Percentiles rank a stretch among this genome's conserved stretches.
Conservation (phyloP, 306 rosid species). For the Cercis canadensis region DNA sequence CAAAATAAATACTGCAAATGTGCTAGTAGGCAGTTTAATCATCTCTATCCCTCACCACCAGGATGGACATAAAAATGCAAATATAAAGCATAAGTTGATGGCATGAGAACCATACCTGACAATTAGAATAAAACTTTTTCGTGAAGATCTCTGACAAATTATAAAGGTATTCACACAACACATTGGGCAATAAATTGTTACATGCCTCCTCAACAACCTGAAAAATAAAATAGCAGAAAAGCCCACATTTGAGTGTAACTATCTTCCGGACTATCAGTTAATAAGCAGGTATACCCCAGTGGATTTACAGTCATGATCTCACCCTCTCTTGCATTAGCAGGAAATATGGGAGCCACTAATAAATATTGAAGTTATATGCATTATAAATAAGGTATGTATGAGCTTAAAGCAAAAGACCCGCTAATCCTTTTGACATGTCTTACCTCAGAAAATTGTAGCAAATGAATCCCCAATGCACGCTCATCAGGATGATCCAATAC, state of each 20-base stretch:
- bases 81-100: constrained; percentile 9
- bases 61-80: background rate
- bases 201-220: constrained; percentile 95
- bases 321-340: constrained; percentile 5
- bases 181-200: constrained; percentile 78
- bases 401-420: constrained; percentile 30
- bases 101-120: constrained; percentile 64
- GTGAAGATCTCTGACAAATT: constrained; percentile 81
- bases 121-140: constrained; percentile 77
- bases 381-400: constrained; percentile 3
- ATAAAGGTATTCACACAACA: constrained; percentile 89
- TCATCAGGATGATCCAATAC: constrained; percentile 80
- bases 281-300: constrained; percentile 2
- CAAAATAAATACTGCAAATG: constrained; percentile 1
- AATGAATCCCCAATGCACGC: constrained; percentile 82
- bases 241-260: constrained; percentile 1
- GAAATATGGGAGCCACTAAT: constrained; percentile 1
- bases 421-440: constrained; percentile 23
- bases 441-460: constrained; percentile 94
- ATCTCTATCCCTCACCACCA: background rate
- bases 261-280: constrained; percentile 17
- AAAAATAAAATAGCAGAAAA: constrained; percentile 28
- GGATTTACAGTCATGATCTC: background rate
- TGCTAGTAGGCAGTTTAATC: constrained; percentile 17
- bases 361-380: background rate